Evolutionary conservation across 768 basidiomycete genomes (phyloP).

Genomic region (Russula foetens): DNA sequence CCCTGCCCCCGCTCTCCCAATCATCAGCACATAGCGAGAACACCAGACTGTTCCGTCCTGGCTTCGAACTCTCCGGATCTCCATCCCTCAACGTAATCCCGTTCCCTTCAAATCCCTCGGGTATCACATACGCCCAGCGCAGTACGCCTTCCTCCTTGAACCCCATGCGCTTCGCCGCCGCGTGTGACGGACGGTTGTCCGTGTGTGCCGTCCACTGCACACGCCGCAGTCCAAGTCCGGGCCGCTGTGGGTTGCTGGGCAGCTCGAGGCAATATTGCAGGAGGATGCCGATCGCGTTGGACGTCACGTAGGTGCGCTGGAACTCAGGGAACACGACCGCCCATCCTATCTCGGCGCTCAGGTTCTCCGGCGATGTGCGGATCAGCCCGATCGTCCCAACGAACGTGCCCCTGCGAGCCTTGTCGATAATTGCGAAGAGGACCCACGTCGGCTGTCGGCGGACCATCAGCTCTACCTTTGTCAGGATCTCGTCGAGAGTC

Average conservation of each 20-base stretch:
- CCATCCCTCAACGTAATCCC: not conserved
- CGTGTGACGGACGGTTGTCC: conserved; percentile 31
- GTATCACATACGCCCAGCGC: conserved; percentile 33
- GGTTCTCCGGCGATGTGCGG: conserved; percentile 15
- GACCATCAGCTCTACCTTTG: conserved; percentile 20
- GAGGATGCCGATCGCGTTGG: conserved; percentile 29
- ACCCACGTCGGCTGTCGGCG: conserved; percentile 20
- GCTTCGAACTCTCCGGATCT: no score
- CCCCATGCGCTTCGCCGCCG: conserved; percentile 38
- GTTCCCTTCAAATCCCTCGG: conserved; percentile 1
- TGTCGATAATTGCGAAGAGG: conserved; percentile 36
- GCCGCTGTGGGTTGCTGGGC: conserved; percentile 10
- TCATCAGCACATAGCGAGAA: no score
- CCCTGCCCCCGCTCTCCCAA: no score
- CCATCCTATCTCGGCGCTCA: conserved; percentile 12
- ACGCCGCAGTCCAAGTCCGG: conserved; percentile 38
- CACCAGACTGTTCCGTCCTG: no score
- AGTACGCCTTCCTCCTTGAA: conserved; percentile 36
- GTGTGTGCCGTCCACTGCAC: conserved; percentile 38
- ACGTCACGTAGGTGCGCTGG: conserved; percentile 13
- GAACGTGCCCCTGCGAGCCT: conserved; percentile 26
- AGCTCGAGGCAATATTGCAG: conserved; percentile 15
- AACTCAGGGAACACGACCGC: conserved; percentile 9
- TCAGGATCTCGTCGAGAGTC: conserved; percentile 21
- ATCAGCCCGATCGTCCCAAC: conserved; percentile 33